Base-by-base conservation (phyloP, 805 yeast species). In the Lipomyces japonicus region DNA sequence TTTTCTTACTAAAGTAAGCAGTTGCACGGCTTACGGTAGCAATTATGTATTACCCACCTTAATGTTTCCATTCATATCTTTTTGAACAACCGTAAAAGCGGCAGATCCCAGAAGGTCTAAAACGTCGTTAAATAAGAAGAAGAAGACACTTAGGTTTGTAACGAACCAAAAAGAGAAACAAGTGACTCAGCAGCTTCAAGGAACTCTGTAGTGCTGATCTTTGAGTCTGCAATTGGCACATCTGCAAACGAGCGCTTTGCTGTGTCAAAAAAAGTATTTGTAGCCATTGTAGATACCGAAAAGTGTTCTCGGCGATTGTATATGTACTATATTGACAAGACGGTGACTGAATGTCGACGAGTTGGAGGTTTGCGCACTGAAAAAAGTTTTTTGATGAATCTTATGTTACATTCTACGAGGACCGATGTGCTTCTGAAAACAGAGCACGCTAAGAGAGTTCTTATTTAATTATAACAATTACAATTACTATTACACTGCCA, bases 51-150 rank as follows among this genome's bases (percentile, higher is more conserved):
- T 23, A 45, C 60, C 1, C 39, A 63, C 66, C 64, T 75, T 73
- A 67, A 88, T 83, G 69, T 88, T 88, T 34, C 96, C 96, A 28
- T 78, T 82, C 86, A 88, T 82, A 67, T 88, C 96, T 59, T 75
- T 83, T 66, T 86, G 95, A 50, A 88, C 96, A 36, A 86, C 88
- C 14, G 80, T 68, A 62, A 88, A 88, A 12, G 96, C 95, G 28
- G 93, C 73, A 19, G 93, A 84, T 22, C 95, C 95, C 57, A 88
- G 74, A 42, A 88, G 73, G 66, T 88, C 80, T 73, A 42, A 42
- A 38, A 35, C 41, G 53, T n/a, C n/a, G n/a, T n/a, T n/a, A n/a
- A n/a, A 41, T 2, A 3, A 14, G 12, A 28, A 14, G 32, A 14
- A 10, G 12, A 28, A 14, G 12, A 28, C 12, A 10, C 10, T 10